Evolutionary conservation across 352 stramenopile species (phyloP), one percentile per base, ranked within the genome.

Genomic region (Phytophthora rubi): DNA sequence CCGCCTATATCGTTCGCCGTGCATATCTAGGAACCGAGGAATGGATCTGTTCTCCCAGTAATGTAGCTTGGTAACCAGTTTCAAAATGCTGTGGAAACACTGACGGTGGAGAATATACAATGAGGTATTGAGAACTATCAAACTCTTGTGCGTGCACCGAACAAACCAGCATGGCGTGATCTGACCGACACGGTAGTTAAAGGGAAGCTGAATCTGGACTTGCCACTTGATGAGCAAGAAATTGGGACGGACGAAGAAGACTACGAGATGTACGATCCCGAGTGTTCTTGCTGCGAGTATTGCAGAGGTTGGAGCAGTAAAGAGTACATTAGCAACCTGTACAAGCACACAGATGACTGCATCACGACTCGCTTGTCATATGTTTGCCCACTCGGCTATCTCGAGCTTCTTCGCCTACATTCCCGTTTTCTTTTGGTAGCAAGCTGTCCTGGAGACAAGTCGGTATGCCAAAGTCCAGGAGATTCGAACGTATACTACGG

Each of bases 251-350:
- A 62, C 23, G 35, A 30, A 51, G 10, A 56, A 60, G 16, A 6
- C 37, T 59, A 59, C 26, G 35, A 65, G 33, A 55, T 44, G 30
- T 66, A 39, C n/a, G 64, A 71, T 47, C 39, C 57, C n/a, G 56
- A 32, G 35, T 15, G 18, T 33, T 54, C 13, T 35, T 58, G 12
- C 56, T 56, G 23, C 30, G n/a, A 71, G 55, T 23, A 49, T 71
- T 26, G 37, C 56, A 37, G 56, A 71, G 15, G 60, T 62, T n/a
- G 37, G 56, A 39, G 39, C 39, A 2, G 42, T 61, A 12, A 44
- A 16, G 28, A 56, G 10, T 42, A 60, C 57, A 28, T 61, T 60
- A 52, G 3, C 21, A 37, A 57, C 42, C 32, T 66, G 28, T 71
- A 48, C 30, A 21, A 53, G 8, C 57, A 26, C 28, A 32, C 18